Base-by-base conservation (phyloP, 192 early-diverging fungal genomes). In the Geranomyces michiganensis region DNA sequence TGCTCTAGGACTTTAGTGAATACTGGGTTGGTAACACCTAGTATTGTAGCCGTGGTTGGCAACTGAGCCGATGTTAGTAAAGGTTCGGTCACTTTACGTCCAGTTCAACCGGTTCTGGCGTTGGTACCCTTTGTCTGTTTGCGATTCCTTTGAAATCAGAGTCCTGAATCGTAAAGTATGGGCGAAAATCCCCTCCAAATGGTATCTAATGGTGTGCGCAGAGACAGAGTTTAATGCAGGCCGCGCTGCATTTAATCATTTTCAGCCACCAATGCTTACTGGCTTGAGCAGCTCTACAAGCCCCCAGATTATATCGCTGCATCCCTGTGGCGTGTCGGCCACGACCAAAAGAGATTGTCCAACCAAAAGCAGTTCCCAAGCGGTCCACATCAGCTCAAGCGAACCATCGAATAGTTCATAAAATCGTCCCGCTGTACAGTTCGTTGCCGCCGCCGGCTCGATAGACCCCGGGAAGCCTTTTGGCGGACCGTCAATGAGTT, bases 91-190 rank as follows among this genome's bases (percentile, higher is more conserved):
- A 2, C 24, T 45, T 36, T 79, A 85, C n/a, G n/a, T n/a, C n/a
- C n/a, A n/a, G n/a, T n/a, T n/a, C n/a, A n/a, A n/a, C n/a, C n/a
- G n/a, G n/a, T n/a, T n/a, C n/a, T n/a, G n/a, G n/a, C n/a, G n/a
- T n/a, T n/a, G n/a, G n/a, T n/a, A n/a, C 86, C 74, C 81, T 61
- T 49, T 76, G 81, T 43, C 82, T 46, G 70, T 75, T 88, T 41
- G 79, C 83, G 75, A 92, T 85, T 31, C 81, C 78, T 59, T 91
- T 90, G 62, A 97, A 93, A 74, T 99, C 97, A 3, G 91, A 80
- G 73, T 96, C 96, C 76, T 96, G 94, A 65, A 99, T 93, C 3
- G 97, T 99, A 73, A 99, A 96, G 65, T 96, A 99, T 13, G 96
- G 96, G 21, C 97, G 89, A 72, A 90, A 95, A 78, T 99, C 95